phyloP scores from a whole-genome alignment of 257 asterid genomes.

The Oldenlandia corymbosa region DNA sequence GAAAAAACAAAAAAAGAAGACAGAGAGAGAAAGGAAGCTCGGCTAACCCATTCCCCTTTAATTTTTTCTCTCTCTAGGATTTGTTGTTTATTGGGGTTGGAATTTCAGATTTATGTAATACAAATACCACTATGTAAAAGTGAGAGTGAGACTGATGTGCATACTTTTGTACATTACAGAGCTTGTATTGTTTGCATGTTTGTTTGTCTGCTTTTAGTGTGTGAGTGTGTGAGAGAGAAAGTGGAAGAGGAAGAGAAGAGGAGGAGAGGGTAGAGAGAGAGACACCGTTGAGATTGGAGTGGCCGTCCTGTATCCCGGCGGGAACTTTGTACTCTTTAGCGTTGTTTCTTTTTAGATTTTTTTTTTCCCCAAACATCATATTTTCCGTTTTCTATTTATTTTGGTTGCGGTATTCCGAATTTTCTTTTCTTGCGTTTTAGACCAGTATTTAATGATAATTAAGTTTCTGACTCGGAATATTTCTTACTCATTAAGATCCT shows the following conservation, averaged over 20 bases:
- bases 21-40: slow-evolving; percentile 20
- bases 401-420: not conserved
- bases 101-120: slow-evolving; percentile 11
- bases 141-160: slow-evolving; percentile 8
- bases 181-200: not conserved
- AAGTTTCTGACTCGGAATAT: no score
- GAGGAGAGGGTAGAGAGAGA: not conserved
- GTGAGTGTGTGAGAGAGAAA: slow-evolving; percentile 16
- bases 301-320: slow-evolving; percentile 7
- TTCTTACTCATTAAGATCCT: no score
- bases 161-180: not conserved
- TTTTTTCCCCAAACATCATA: no score
- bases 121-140: slow-evolving; percentile 1
- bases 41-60: slow-evolving; percentile 27
- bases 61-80: slow-evolving; percentile 20
- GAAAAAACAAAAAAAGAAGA: slow-evolving; percentile 8
- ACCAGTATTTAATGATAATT: no score
- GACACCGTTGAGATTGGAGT: slow-evolving; percentile 3
- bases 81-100: slow-evolving; percentile 12
- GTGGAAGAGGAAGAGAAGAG: not conserved
- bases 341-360: not conserved
- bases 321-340: slow-evolving; percentile 6
- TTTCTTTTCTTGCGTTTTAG: no score
- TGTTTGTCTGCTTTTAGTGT: not conserved
- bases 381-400: not conserved